Conservation (phyloP, 1,284 basidiomycete species). For the Entoloma clypeatum region DNA sequence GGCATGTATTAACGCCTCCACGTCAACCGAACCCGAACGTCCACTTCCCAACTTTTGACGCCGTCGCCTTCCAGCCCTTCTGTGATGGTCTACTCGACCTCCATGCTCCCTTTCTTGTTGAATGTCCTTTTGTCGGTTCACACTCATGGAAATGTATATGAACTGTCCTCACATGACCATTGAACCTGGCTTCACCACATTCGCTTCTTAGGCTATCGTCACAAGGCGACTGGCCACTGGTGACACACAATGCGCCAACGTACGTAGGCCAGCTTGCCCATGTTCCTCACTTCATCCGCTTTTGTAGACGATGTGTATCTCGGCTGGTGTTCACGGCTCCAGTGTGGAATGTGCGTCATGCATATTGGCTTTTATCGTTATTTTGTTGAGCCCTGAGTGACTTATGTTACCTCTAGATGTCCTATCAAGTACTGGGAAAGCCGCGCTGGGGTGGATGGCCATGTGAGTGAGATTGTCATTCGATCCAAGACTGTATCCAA, state of each 20-base stretch:
- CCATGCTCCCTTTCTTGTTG: no score
- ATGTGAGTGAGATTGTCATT: constrained; percentile 34
- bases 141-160: no score
- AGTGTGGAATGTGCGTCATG: constrained; percentile 38
- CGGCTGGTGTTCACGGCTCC: constrained; percentile 40
- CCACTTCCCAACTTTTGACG: no score
- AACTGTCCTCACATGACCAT: not conserved
- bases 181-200: constrained; percentile 4
- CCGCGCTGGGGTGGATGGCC: constrained; percentile 51
- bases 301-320: constrained; percentile 40
- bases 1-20: no score
- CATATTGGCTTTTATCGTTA: no score
- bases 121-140: no score
- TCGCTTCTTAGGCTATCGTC: constrained; percentile 10
- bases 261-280: no score
- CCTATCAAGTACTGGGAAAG: constrained; percentile 34
- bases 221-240: constrained; percentile 9
- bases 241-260: constrained; percentile 21
- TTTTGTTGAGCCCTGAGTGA: not conserved
- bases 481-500: not conserved
- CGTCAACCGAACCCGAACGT: no score
- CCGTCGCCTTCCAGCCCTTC: no score
- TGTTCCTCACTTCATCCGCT: not conserved
- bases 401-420: constrained; percentile 31
- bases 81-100: no score